Percentiles rank a stretch among this genome's conserved stretches.
Conservation (phyloP, 306 rosid species). For the Quercus aquifolioides region DNA sequence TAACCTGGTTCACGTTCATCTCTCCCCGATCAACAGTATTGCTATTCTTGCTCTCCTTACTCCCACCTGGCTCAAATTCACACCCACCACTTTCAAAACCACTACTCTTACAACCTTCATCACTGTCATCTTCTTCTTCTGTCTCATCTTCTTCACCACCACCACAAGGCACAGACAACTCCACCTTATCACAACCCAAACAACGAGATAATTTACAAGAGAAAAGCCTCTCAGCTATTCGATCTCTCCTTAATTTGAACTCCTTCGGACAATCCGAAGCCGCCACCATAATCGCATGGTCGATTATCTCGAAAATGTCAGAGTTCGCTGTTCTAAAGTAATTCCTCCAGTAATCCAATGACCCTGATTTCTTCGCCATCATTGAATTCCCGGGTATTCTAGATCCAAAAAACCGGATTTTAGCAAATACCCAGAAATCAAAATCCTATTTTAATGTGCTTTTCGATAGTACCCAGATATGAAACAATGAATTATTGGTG, state of each 20-base stretch:
- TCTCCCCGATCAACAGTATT: conserved; percentile 47
- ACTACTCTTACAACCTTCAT: conserved; percentile 35
- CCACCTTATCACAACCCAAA: conserved; percentile 63
- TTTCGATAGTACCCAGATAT: not conserved
- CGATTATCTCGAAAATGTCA: conserved; percentile 73
- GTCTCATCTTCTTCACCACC: conserved; percentile 6
- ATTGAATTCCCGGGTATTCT: conserved; percentile 1
- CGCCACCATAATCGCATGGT: conserved; percentile 86
- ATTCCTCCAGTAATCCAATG: conserved; percentile 77
- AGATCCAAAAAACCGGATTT: conserved; percentile 7
- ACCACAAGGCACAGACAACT: conserved; percentile 40
- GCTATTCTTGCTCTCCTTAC: conserved; percentile 82
- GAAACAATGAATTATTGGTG: not conserved
- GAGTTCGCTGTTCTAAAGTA: conserved; percentile 67
- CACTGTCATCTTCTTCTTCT: conserved; percentile 16
- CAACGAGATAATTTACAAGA: conserved; percentile 53
- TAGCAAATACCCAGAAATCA: conserved; percentile 34
- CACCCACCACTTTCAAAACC: conserved; percentile 31
- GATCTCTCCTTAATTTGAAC: conserved; percentile 67
- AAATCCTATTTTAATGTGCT: conserved; percentile 18
- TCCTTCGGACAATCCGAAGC: conserved; percentile 83
- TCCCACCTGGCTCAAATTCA: conserved; percentile 59
- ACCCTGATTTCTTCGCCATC: conserved; percentile 60
- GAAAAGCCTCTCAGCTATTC: conserved; percentile 72
- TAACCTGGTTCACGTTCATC: conserved; percentile 38